These are phyloP conservation scores for Uronychia binucleata DNA, from an alignment of 73 alveolate genomes.

Conservation along the genomic window DNA sequence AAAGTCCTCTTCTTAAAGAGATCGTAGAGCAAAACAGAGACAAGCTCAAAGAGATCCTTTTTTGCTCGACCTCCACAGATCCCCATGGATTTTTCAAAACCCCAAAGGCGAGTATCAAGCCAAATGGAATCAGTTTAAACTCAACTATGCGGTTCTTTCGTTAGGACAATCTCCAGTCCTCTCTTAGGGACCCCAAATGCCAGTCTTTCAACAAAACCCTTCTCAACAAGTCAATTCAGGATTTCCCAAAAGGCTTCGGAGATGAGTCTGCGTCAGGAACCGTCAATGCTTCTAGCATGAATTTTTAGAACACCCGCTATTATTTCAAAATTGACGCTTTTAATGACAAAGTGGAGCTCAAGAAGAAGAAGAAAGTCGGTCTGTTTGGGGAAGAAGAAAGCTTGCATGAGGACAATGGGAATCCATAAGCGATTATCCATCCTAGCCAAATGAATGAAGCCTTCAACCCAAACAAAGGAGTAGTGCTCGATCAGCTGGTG, in stretches of 20 bases:
- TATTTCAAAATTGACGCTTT: not conserved
- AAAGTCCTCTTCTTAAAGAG: no score
- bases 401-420: no score
- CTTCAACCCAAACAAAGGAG: not conserved
- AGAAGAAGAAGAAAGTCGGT: not conserved
- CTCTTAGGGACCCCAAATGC: no score
- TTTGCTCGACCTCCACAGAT: slow-evolving; percentile 5
- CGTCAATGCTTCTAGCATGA: no score
- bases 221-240: not conserved
- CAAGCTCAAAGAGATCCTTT: slow-evolving; percentile 12
- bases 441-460: no score
- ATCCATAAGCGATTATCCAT: no score
- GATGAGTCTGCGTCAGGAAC: no score
- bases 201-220: not conserved
- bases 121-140: no score
- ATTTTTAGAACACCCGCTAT: not conserved
- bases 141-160: no score
- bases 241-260: no score
- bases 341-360: slow-evolving; percentile 8
- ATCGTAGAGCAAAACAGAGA: slow-evolving; percentile 17
- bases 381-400: not conserved
- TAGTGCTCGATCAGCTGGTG: not conserved
- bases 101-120: no score
- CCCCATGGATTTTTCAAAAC: not conserved
- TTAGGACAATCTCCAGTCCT: no score